A percentile compares a stretch with the other conserved stretches of the same genome.
phyloP scores from a whole-genome alignment of 306 rosid species.

The Elaeagnus macrophylla region DNA sequence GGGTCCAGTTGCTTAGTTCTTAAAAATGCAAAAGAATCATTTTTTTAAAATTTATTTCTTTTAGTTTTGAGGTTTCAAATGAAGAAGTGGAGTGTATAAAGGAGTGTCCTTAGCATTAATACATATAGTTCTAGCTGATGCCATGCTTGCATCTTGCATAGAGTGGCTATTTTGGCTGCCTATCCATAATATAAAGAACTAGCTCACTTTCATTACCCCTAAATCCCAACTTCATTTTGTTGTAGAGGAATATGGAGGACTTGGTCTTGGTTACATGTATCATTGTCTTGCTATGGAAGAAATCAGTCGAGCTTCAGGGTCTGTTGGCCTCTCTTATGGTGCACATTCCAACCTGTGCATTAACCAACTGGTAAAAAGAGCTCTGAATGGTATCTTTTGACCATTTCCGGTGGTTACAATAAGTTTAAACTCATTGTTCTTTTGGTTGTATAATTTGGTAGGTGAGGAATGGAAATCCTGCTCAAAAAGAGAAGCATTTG shows the following conservation, averaged over 20 bases:
- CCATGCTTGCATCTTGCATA: not conserved
- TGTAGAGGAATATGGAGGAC: constrained; percentile 95
- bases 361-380: constrained; percentile 73
- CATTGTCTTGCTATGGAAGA: constrained; percentile 97
- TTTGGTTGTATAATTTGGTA: constrained; percentile 21
- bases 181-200: not conserved
- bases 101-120: too few relatives aligned
- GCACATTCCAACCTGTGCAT: constrained; percentile 93
- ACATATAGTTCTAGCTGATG: not conserved
- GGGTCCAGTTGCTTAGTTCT: too few relatives aligned
- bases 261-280: constrained; percentile 90
- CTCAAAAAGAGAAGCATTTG: constrained; percentile 73
- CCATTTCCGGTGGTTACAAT: constrained; percentile 9
- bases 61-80: too few relatives aligned
- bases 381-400: constrained; percentile 17
- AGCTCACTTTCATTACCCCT: constrained; percentile 8
- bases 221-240: constrained; percentile 19
- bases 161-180: too few relatives aligned
- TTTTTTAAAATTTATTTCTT: not conserved
- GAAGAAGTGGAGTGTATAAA: too few relatives aligned
- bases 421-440: constrained; percentile 1
- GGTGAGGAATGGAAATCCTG: constrained; percentile 82
- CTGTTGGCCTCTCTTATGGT: constrained; percentile 93
- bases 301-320: constrained; percentile 92
- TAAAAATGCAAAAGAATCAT: too few relatives aligned